Base-by-base conservation (phyloP, 805 yeast species). In the Cyberlindnera euphorbiae region DNA sequence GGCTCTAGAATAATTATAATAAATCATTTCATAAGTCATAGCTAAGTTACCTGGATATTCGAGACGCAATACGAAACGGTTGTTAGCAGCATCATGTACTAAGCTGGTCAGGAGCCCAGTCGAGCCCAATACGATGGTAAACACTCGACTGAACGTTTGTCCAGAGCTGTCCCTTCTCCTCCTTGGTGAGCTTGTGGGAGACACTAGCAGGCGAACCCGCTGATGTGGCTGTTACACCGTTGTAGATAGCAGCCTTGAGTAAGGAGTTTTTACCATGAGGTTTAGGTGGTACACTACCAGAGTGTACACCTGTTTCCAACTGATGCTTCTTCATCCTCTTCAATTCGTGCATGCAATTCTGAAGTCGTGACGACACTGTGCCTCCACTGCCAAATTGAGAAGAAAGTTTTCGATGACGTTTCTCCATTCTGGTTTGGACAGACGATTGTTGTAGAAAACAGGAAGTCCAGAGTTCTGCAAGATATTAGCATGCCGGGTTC, bases 381-480 rank as follows among this genome's bases (percentile, higher is more conserved):
- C 76, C 47, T 80, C 87, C 32, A 81, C 81, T 4, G 77, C 84
- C 21, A 80, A 62, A 50, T 77, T 78, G 25, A 80, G 56, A 25
- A 79, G 48, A 49, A 73, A 82, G 57, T 80, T 82, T 45, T 82
- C 90, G 40, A 82, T 77, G 18, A 82, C 71, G 50, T 80, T 78
- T 46, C 89, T 64, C 86, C 88, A 81, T 54, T 82, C 84, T 17
- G 75, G 73, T 44, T 71, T 66, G 6, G 72, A 60, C n/a, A 73
- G 51, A 30, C 50, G 42, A 32, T 45, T 46, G 39, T 48, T 40
- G 33, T 38, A 40, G 13, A 31, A 15, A 4, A 29, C 19, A 3
- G 53, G 46, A 4, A 47, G 28, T 8, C 55, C 53, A 15, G 45
- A 40, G 18, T 36, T 41, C 14, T 51, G 49, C 60, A 64, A 50